A percentile compares a stretch with the other conserved stretches of the same genome.
Evolutionary conservation across 148 eudicot genomes (phyloP).

Genomic region (Nepenthes gracilis): DNA sequence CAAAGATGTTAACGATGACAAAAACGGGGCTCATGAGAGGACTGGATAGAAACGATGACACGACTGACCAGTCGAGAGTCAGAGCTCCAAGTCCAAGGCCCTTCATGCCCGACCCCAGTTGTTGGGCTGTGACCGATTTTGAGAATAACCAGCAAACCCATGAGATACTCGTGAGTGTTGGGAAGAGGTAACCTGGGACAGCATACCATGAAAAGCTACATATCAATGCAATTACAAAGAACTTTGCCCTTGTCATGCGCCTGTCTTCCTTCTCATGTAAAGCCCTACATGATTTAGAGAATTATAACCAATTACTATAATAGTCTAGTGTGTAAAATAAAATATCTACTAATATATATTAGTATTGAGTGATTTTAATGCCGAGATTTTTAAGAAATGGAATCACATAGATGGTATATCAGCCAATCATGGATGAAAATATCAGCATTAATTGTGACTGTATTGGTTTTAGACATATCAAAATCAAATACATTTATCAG

Average conservation of each 20-base stretch:
- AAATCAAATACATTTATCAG: too few species aligned
- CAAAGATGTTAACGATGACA: slow-evolving; percentile 56
- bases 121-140: slow-evolving; percentile 81
- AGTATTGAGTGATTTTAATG: too few species aligned
- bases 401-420: too few species aligned
- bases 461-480: too few species aligned
- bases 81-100: slow-evolving; percentile 81
- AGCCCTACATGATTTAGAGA: slow-evolving; percentile 37
- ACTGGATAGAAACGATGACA: slow-evolving; percentile 73
- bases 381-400: too few species aligned
- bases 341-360: too few species aligned
- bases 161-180: slow-evolving; percentile 71
- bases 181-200: slow-evolving; percentile 75
- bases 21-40: slow-evolving; percentile 77
- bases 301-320: not conserved
- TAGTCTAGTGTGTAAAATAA: too few species aligned
- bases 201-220: slow-evolving; percentile 76
- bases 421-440: too few species aligned
- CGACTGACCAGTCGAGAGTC: slow-evolving; percentile 78
- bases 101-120: slow-evolving; percentile 76
- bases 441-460: too few species aligned
- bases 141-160: slow-evolving; percentile 87
- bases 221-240: slow-evolving; percentile 58
- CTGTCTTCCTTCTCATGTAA: slow-evolving; percentile 63
- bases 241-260: slow-evolving; percentile 67